phyloP scores from a whole-genome alignment of 2,329 filamentous ascomycete genomes.

The Ilyonectria sp. region DNA sequence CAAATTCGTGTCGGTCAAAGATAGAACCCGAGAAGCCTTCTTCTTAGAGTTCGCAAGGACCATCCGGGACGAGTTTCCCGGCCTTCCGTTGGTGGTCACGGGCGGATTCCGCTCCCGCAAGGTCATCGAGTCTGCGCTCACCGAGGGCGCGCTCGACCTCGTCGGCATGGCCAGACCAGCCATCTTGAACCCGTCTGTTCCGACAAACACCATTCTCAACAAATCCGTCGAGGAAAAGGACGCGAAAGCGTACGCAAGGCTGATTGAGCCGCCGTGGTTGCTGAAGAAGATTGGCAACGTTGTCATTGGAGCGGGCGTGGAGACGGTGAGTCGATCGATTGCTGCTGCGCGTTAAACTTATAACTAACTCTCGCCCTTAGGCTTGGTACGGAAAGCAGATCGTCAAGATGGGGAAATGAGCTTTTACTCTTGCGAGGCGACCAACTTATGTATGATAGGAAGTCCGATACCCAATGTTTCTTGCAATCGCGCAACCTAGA shows the following conservation, averaged over 20 bases:
- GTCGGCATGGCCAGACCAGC: constrained; percentile 6
- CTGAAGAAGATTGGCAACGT: not conserved
- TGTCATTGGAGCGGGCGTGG: not conserved
- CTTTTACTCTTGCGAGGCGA: not conserved
- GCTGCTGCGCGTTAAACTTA: not conserved
- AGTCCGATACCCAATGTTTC: too few relatives aligned
- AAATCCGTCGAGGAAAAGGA: not conserved
- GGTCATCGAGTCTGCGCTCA: not conserved
- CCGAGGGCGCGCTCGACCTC: not conserved
- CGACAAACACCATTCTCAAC: constrained; percentile 4
- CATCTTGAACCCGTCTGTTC: not conserved
- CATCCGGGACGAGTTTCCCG: not conserved
- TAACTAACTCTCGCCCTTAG: not conserved
- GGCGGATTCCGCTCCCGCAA: constrained; percentile 6
- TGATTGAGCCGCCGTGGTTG: constrained; percentile 6
- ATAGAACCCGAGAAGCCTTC: constrained; percentile 6
- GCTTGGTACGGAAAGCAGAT: constrained; percentile 9
- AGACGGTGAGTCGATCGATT: not conserved
- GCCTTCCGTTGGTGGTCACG: constrained; percentile 4
- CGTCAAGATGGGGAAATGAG: constrained; percentile 1
- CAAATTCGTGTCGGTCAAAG: not conserved
- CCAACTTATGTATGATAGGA: too few relatives aligned
- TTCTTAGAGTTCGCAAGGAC: constrained; percentile 13
- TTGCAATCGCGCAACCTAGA: too few relatives aligned
- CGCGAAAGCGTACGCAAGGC: constrained; percentile 2